These are phyloP conservation scores for Fusarium lateritium DNA, from an alignment of 2,329 filamentous ascomycete genomes.

Conservation along the genomic window DNA sequence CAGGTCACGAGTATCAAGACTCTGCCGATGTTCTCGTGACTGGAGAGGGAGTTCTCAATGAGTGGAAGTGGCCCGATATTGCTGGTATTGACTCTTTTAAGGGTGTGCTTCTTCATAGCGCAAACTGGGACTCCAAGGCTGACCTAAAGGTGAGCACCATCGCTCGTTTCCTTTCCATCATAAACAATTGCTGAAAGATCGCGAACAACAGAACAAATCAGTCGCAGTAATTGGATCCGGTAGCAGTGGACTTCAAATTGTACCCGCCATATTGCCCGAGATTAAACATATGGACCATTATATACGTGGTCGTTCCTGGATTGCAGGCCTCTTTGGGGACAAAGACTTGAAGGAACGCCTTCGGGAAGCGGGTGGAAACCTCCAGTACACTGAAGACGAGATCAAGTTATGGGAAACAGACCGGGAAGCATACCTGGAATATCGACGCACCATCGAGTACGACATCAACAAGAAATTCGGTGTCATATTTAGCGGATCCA, in stretches of 20 bases:
- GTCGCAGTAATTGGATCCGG: constrained; percentile 21
- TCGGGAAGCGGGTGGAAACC: constrained; percentile 13
- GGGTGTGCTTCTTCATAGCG: constrained; percentile 13
- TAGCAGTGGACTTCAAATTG: constrained; percentile 25
- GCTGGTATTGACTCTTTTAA: constrained; percentile 4
- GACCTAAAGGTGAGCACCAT: background rate
- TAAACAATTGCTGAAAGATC: rapidly evolving
- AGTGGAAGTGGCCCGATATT: constrained; percentile 28
- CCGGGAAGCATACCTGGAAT: constrained; percentile 14
- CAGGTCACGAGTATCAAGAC: constrained; percentile 2
- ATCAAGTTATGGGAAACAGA: constrained; percentile 13
- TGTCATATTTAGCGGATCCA: constrained; percentile 5
- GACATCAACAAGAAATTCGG: constrained; percentile 25
- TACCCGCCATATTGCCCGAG: constrained; percentile 1
- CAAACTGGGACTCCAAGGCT: constrained; percentile 11
- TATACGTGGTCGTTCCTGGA: constrained; percentile 17
- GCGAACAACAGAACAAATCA: background rate
- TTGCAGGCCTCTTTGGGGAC: constrained; percentile 16
- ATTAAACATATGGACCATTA: constrained; percentile 32
- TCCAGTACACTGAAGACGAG: background rate
- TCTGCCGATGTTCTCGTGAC: constrained; percentile 15
- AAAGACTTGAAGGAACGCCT: constrained; percentile 13
- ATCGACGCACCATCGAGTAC: constrained; percentile 17
- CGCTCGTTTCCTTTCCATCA: rapidly evolving
- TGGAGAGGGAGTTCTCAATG: constrained; percentile 20